Base-by-base conservation (phyloP, 805 yeast species). In the Schwanniomyces sp. region DNA sequence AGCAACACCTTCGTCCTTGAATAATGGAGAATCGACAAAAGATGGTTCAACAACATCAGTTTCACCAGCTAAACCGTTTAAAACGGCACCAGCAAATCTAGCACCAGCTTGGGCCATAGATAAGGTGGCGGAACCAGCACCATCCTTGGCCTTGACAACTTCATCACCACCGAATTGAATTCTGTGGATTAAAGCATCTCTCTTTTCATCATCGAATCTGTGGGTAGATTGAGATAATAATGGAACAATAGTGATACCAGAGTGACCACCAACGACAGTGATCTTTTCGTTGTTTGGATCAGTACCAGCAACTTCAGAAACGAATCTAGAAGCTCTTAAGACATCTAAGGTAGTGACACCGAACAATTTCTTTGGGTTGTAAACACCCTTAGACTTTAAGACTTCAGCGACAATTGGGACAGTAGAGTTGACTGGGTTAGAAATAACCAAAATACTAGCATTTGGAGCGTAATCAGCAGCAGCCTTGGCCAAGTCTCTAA, bases 121-220 rank as follows among this genome's bases (percentile, higher is more conserved):
- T 60, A 89, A 78, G 52, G 96, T 89, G 58, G 96, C 95, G 29
- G 96, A 88, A 61, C 96, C 96, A 58, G 91, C 90, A 71, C 96
- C 96, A 64, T 88, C 83, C 80, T 89, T 89, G 61, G 96, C 96
- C 75, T 88, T 79, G 60, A 89, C 96, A 57, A 89, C 96, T 79
- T 89, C 96, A 66, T 89, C 96, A 76, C 96, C 96, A 73, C 96
- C 96, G 64, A 87, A 91, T 77, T 91, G 97, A 69, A 91, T 88
- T 73, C 96, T 85, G 80, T 89, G 81, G 66, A 88, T 79, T 61
- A 90, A 78, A 49, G 70, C 67, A 56, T 70, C 75, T 67, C 74
- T 67, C 50, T 63, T 63, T 49, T 67, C 72, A 34, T 56, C 49
- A 48, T 58, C 65, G 57, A 86, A 74, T 62, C 78, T 74, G 79